These are phyloP conservation scores for Eurotiales sp. DNA, from an alignment of 2,329 filamentous ascomycete species.

Conservation along the genomic window DNA sequence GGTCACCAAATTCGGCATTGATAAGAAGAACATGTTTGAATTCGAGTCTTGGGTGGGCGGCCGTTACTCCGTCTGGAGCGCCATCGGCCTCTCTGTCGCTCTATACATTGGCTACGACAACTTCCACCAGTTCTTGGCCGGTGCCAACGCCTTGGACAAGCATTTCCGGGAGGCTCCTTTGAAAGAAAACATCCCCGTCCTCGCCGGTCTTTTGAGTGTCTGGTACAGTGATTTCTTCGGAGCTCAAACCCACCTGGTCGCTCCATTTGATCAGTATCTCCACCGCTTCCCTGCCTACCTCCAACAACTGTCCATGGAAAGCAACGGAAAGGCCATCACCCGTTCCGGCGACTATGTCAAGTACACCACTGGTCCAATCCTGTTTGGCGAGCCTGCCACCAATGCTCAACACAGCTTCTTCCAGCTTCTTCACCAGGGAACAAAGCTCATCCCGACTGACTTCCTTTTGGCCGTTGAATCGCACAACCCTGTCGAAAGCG, in stretches of 20 bases:
- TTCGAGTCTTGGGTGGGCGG: constrained; percentile 99
- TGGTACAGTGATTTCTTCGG: constrained; percentile 99
- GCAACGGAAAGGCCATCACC: constrained; percentile 96
- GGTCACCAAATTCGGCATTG: constrained; percentile 98
- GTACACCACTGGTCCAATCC: constrained; percentile 92
- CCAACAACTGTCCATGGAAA: constrained; percentile 99
- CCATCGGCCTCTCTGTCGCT: constrained; percentile 90
- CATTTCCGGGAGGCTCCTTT: constrained; percentile 91
- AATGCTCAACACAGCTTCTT: constrained; percentile 99
- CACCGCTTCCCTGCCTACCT: constrained; percentile 99
- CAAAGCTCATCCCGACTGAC: constrained; percentile 96
- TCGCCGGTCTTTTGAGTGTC: constrained; percentile 89
- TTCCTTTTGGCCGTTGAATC: constrained; percentile 96
- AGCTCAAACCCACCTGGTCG: constrained; percentile 94
- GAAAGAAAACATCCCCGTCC: constrained; percentile 88
- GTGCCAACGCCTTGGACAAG: constrained; percentile 96
- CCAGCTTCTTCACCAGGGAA: constrained; percentile 98
- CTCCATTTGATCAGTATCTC: constrained; percentile 98
- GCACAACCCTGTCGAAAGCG: constrained; percentile 89
- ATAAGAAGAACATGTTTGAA: constrained; percentile 99
- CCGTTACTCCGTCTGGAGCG: constrained; percentile 97
- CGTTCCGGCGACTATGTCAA: constrained; percentile 84
- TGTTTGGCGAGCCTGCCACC: constrained; percentile 97
- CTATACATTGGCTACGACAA: constrained; percentile 97
- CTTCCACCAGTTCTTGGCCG: constrained; percentile 92